A percentile compares a stretch with the other conserved stretches of the same genome.
phyloP scores from a whole-genome alignment of 768 basidiomycete genomes.

The Saitozyma podzolica region DNA sequence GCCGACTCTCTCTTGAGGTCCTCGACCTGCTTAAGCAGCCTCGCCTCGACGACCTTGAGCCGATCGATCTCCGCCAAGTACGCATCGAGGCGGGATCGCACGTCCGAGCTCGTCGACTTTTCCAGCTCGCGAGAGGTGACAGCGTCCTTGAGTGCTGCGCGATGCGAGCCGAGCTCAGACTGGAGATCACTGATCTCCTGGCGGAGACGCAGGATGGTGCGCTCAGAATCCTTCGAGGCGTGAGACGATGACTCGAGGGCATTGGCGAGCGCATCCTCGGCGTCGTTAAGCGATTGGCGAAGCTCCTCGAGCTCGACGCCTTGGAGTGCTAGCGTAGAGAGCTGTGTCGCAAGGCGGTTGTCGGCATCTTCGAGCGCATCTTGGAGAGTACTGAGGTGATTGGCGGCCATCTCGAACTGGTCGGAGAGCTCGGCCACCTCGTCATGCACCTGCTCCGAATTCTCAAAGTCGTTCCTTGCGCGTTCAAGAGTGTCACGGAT shows the following conservation, averaged over 20 bases:
- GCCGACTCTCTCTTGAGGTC: slow-evolving; percentile 10
- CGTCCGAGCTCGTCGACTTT: slow-evolving; percentile 16
- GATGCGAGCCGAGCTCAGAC: slow-evolving; percentile 12
- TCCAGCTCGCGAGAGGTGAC: slow-evolving; percentile 24
- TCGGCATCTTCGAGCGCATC: slow-evolving; percentile 14
- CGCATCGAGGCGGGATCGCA: slow-evolving; percentile 19
- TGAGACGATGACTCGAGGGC: slow-evolving; percentile 2
- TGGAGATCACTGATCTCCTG: slow-evolving; percentile 16
- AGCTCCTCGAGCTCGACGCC: slow-evolving; percentile 21
- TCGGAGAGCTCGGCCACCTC: slow-evolving; percentile 5
- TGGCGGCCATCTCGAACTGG: slow-evolving; percentile 2
- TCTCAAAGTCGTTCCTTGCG: slow-evolving; percentile 3
- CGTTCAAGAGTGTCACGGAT: slow-evolving; percentile 15
- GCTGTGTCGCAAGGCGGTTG: slow-evolving; percentile 6
- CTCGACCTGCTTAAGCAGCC: slow-evolving; percentile 10
- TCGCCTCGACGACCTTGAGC: slow-evolving; percentile 30
- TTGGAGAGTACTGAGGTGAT: slow-evolving; percentile 3
- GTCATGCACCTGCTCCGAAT: slow-evolving; percentile 4
- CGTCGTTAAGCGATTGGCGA: slow-evolving; percentile 17
- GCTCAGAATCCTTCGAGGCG: slow-evolving; percentile 4
- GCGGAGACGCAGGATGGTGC: slow-evolving; percentile 1
- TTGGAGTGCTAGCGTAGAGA: slow-evolving; percentile 15
- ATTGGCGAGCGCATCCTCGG: slow-evolving; percentile 8
- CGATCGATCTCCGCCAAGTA: slow-evolving; percentile 37
- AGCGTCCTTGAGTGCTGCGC: slow-evolving; percentile 8